Conservation (phyloP, 2,329 filamentous ascomycete species). For the Colletotrichum filicis region DNA sequence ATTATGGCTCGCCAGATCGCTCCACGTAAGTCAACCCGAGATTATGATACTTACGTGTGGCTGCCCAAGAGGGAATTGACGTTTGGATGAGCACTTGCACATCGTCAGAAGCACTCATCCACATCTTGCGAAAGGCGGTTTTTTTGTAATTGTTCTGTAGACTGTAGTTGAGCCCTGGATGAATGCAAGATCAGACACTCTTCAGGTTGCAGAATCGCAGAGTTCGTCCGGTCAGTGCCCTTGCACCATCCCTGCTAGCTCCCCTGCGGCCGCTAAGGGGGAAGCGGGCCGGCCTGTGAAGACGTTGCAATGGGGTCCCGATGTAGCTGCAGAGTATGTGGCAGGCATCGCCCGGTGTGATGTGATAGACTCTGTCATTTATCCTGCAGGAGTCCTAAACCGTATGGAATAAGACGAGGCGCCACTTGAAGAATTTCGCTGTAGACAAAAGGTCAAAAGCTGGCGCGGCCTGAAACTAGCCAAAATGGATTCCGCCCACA, state of each 20-base stretch:
- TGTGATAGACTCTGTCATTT: neutral
- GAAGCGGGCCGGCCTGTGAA: constrained; percentile 7
- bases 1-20: neutral
- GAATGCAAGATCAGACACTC: neutral
- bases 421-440: neutral
- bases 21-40: neutral
- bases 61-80: too few relatives aligned
- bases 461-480: neutral
- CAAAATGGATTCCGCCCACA: neutral
- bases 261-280: neutral
- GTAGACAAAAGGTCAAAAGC: neutral
- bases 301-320: neutral
- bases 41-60: neutral
- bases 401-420: neutral
- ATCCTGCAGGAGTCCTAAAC: neutral
- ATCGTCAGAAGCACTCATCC: too few relatives aligned
- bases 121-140: too few relatives aligned
- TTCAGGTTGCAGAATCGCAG: neutral
- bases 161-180: too few relatives aligned
- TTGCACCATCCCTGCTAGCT: neutral
- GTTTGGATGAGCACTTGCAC: too few relatives aligned
- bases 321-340: neutral
- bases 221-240: neutral
- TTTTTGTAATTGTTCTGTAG: too few relatives aligned
- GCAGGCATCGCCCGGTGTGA: neutral